These are phyloP conservation scores for Gaeumannomyces sp. DNA, from an alignment of 2,329 filamentous ascomycete species.

Conservation along the genomic window DNA sequence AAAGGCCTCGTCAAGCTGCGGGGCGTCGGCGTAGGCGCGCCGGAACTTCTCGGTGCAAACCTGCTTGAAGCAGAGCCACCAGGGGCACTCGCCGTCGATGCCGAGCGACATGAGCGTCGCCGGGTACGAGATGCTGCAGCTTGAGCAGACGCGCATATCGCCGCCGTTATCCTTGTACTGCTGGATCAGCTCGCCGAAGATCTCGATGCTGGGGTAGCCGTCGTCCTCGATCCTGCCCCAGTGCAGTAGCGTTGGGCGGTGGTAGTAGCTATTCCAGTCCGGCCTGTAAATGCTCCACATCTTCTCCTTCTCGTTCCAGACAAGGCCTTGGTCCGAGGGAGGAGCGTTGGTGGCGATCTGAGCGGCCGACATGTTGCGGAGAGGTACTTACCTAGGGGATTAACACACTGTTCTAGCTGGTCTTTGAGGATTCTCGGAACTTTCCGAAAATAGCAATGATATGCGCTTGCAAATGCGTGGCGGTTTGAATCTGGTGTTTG, in stretches of 20 bases:
- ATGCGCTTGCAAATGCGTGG: too few species aligned
- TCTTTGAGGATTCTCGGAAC: too few species aligned
- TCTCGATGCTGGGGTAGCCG: neutral
- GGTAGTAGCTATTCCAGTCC: neutral
- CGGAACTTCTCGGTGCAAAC: neutral
- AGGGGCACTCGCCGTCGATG: neutral
- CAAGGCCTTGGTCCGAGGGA: too few species aligned
- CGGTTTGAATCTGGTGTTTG: too few species aligned
- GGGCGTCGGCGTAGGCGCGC: neutral
- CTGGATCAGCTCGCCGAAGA: neutral
- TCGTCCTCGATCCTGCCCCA: neutral
- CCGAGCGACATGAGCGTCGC: neutral
- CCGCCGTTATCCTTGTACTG: neutral
- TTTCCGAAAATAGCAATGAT: too few species aligned
- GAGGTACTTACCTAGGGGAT: too few species aligned
- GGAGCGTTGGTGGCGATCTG: too few species aligned
- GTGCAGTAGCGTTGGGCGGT: neutral
- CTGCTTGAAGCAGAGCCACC: neutral
- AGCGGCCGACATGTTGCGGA: too few species aligned
- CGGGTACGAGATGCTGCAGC: neutral
- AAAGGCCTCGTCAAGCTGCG: neutral
- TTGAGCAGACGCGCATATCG: neutral
- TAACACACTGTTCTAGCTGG: too few species aligned
- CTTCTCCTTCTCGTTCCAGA: neutral
- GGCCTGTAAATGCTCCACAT: neutral